Conservation (phyloP, 78 protist genomes). For the Protostelium mycophagum region DNA sequence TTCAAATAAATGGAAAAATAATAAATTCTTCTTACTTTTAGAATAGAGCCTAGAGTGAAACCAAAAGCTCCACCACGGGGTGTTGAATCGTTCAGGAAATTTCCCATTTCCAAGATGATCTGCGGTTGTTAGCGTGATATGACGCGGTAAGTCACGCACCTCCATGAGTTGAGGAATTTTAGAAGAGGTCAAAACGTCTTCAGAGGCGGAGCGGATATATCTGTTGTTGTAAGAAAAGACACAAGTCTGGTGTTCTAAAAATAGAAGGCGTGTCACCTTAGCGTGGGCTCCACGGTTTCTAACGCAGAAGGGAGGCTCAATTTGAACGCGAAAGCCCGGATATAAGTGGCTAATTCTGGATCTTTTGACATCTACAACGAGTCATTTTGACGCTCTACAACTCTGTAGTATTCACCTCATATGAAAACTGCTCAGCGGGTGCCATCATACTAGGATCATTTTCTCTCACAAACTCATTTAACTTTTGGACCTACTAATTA, state of each 20-base stretch:
- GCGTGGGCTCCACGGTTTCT: background rate
- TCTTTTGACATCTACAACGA: background rate
- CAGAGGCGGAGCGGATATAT: background rate
- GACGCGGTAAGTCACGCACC: background rate
- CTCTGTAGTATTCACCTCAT: no score
- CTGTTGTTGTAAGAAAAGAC: no score
- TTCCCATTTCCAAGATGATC: background rate
- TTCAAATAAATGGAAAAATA: no score
- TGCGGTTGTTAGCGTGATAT: background rate
- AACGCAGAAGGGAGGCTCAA: background rate
- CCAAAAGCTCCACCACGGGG: background rate
- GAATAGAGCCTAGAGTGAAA: background rate
- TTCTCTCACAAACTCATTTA: background rate
- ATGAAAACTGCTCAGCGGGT: background rate
- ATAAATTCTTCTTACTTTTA: background rate
- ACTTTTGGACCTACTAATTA: background rate
- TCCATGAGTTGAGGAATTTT: background rate
- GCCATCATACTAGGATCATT: background rate
- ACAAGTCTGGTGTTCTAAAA: no score
- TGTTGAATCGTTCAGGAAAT: background rate
- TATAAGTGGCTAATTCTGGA: background rate
- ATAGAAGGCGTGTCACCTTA: no score
- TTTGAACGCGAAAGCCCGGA: background rate
- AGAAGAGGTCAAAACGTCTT: background rate
- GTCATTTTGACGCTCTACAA: background rate